Conservation (phyloP, 345 rosid species). For the Theobroma cacao region DNA sequence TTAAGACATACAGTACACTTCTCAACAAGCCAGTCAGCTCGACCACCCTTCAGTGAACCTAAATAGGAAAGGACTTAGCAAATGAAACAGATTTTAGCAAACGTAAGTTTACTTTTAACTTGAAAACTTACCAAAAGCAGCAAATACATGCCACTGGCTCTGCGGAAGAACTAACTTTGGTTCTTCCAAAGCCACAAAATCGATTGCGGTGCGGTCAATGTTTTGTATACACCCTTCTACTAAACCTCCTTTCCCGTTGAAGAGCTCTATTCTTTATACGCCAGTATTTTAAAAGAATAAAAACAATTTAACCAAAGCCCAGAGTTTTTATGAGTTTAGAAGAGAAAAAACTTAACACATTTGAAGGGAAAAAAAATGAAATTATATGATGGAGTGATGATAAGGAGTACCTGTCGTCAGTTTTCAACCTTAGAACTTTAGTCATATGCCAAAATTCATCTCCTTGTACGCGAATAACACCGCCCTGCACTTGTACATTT, state of each 20-base stretch:
- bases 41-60: conserved; percentile 91
- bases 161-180: conserved; percentile 48
- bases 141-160: conserved; percentile 71
- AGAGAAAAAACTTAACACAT: not conserved
- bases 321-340: not conserved
- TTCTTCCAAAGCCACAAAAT: conserved; percentile 66
- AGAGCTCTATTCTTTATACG: conserved; percentile 80
- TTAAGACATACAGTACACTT: conserved; percentile 73
- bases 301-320: not conserved
- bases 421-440: conserved; percentile 64
- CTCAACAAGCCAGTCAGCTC: conserved; percentile 96
- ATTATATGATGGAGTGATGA: not conserved
- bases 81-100: not conserved
- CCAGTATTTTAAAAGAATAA: not conserved
- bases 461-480: conserved; percentile 63
- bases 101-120: not conserved
- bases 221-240: conserved; percentile 61
- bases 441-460: conserved; percentile 92
- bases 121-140: conserved; percentile 75
- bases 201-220: conserved; percentile 60
- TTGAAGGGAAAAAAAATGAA: not conserved
- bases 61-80: conserved; percentile 16
- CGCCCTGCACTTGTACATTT: conserved; percentile 46
- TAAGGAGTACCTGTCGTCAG: conserved; percentile 46
- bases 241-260: conserved; percentile 85